Evolutionary conservation across 1,139 yeast genomes (phyloP).

Genomic region (Suhomyces yuchorum): DNA sequence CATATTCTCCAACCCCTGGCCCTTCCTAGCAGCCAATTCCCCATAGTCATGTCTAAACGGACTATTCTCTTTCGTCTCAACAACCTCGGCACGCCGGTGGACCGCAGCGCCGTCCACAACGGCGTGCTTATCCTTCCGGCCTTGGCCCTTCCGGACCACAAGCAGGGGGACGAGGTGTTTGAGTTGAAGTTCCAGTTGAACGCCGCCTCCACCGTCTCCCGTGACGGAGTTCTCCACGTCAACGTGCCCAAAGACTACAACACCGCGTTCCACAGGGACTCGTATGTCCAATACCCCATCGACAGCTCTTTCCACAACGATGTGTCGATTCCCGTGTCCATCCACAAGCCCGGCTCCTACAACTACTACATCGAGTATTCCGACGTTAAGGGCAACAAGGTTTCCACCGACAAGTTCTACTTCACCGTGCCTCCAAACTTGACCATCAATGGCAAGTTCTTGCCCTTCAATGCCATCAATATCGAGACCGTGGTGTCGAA

Average conservation of each 20-base stretch:
- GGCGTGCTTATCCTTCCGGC: conserved; percentile 73
- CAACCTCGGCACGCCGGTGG: conserved; percentile 60
- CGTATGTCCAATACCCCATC: conserved; percentile 51
- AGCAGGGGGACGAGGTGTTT: conserved; percentile 51
- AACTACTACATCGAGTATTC: conserved; percentile 62
- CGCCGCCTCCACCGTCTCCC: conserved; percentile 72
- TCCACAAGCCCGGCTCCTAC: conserved; percentile 79
- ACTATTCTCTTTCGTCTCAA: conserved; percentile 53
- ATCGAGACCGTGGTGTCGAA: conserved; percentile 87
- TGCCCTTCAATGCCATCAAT: conserved; percentile 80
- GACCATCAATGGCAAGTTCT: conserved; percentile 51
- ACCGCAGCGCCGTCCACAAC: conserved; percentile 41
- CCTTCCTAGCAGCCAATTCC: not conserved
- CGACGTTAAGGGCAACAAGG: conserved; percentile 29
- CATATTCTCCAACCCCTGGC: not conserved
- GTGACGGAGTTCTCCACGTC: conserved; percentile 71
- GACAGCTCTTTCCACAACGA: conserved; percentile 60
- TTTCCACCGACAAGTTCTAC: conserved; percentile 60
- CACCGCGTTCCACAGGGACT: conserved; percentile 55
- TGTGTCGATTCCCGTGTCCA: conserved; percentile 57
- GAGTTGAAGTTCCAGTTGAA: conserved; percentile 63
- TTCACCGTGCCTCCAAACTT: conserved; percentile 84
- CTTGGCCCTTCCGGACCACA: conserved; percentile 45
- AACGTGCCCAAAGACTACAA: conserved; percentile 61
- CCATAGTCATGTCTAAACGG: conserved; percentile 7